Base-by-base conservation (phyloP, 1,139 yeast species). In the Wickerhamomyces sp. region DNA sequence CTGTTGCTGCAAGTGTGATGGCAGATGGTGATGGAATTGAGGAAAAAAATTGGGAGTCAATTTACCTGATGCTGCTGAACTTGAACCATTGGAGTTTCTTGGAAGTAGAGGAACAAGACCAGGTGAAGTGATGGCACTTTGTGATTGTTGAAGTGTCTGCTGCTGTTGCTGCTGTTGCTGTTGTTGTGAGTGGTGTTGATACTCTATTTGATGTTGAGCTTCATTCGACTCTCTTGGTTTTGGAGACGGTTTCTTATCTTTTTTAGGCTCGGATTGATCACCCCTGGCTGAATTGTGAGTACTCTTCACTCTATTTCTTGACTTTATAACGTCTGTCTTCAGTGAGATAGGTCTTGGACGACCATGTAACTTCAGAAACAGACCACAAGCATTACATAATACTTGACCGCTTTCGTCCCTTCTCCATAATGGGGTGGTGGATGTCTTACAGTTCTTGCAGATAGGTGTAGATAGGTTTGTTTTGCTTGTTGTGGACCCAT, bases 401-500 rank as follows among this genome's bases (percentile, higher is more conserved):
- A 87, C 95, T 47, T 86, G 93, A 13, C 97, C 97, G 14, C 84
- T 75, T 55, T 88, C 96, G 59, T 88, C 95, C 48, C 96, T 70
- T 59, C 97, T 72, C 97, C 97, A 89, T 19, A 89, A 66, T 1
- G 97, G 97, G 2, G 97, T 89, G 2, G 91, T 88, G 41, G 86
- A 84, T 6, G 97, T 89, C 50, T 81, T 75, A 62, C 97, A 89
- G 58, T 89, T 89, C 48, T 83, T 86, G 59, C 96, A 89, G 16
- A 82, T 72, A 2, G 96, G 89, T 27, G 76, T 66, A 6, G 79
- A 59, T 40, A 75, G 69, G 47, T 73, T 75, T 24, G 64, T 57
- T 39, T 61, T 62, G 11, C 64, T 55, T 3, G 68, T 62, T 11
- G 65, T 55, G 19, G 64, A 49, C 12, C 68, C 68, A 36, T 61